Evolutionary conservation across 495 filamentous ascomycete genomes (phyloP).

Genomic region (Elasticomyces elasticus): DNA sequence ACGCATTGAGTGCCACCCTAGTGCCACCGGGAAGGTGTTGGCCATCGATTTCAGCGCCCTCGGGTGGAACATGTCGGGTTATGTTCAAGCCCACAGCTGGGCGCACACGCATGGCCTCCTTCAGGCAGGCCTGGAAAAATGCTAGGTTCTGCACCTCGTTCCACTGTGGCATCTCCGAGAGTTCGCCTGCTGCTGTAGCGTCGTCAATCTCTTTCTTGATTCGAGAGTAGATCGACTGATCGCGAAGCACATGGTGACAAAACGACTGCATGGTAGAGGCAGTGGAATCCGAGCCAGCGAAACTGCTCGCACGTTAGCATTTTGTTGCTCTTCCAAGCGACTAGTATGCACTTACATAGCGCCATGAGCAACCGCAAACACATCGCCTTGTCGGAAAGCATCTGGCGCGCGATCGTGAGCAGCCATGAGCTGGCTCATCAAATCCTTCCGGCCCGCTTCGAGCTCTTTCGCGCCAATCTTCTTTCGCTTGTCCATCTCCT

Average conservation of each 20-base stretch:
- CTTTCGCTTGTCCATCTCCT: slow-evolving; percentile 38
- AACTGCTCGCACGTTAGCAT: slow-evolving; percentile 4
- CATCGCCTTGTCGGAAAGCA: slow-evolving; percentile 41
- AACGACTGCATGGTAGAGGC: slow-evolving; percentile 24
- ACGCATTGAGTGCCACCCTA: slow-evolving; percentile 21
- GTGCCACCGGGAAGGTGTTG: slow-evolving; percentile 18
- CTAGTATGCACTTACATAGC: slow-evolving; percentile 39
- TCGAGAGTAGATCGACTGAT: slow-evolving; percentile 15
- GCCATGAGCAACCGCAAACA: slow-evolving; percentile 45
- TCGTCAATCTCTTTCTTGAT: slow-evolving; percentile 17
- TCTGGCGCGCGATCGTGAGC: slow-evolving; percentile 40
- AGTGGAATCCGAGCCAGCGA: slow-evolving; percentile 23
- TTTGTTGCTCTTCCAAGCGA: not conserved
- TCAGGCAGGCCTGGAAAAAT: slow-evolving; percentile 22
- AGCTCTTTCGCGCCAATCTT: slow-evolving; percentile 34
- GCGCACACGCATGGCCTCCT: slow-evolving; percentile 24
- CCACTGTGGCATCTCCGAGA: slow-evolving; percentile 17
- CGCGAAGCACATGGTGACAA: slow-evolving; percentile 18
- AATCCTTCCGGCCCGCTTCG: slow-evolving; percentile 34
- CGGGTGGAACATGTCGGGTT: slow-evolving; percentile 16
- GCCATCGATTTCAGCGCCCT: slow-evolving; percentile 21
- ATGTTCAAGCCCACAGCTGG: slow-evolving; percentile 24
- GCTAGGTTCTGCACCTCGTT: slow-evolving; percentile 19
- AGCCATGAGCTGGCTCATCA: slow-evolving; percentile 39
- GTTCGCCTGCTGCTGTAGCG: slow-evolving; percentile 16